Conservation (phyloP, 176 grass and related monocot species). For the Carex littledalei region DNA sequence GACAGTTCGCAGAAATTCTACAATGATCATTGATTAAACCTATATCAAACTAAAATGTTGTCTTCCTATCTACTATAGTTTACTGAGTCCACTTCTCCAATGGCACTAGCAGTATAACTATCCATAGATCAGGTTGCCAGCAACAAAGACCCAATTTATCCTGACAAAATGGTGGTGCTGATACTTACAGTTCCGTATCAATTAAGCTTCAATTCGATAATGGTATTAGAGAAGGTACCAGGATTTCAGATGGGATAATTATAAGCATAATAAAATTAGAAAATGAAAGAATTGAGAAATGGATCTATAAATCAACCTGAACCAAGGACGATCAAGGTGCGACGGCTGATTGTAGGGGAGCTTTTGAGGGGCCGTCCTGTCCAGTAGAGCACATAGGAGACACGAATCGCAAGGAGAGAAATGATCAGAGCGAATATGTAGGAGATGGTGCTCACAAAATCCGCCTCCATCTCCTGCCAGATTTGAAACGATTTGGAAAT, state of each 20-base stretch:
- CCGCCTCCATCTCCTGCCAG: conserved; percentile 6
- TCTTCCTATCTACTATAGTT: neutral
- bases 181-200: neutral
- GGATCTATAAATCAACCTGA: conserved; percentile 35
- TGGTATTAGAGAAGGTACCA: neutral
- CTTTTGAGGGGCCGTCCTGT: conserved; percentile 26
- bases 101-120: neutral
- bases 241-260: neutral
- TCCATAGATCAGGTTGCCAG: neutral
- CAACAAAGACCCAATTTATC: neutral
- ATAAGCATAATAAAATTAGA: neutral
- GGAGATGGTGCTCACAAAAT: neutral
- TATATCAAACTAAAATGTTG: neutral
- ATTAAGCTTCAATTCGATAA: neutral
- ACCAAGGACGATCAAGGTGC: conserved; percentile 50
- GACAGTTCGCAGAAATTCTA: neutral
- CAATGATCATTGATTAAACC: neutral
- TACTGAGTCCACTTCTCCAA: neutral
- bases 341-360: conserved; percentile 11
- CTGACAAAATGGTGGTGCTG: neutral
- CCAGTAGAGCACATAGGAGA: conserved; percentile 36
- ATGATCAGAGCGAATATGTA: conserved; percentile 8
- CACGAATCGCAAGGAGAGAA: conserved; percentile 38
- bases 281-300: neutral
- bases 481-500: conserved; percentile 12